Evolutionary conservation across 1,139 yeast species (phyloP), one percentile per base, ranked within the genome.

Genomic region (Saccharomycopsis hybrid): DNA sequence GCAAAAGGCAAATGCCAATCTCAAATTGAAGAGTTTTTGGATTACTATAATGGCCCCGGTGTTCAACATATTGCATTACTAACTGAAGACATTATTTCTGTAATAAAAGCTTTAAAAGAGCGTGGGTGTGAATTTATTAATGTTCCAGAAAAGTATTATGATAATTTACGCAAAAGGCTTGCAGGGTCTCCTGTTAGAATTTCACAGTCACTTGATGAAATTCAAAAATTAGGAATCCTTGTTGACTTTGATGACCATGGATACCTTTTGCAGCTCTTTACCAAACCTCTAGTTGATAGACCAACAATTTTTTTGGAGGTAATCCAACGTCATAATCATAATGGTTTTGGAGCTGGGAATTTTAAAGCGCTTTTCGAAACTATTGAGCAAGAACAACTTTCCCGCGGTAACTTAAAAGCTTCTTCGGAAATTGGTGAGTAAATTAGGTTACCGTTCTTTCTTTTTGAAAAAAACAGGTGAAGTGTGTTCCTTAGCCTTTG

Each of bases 331-430:
- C 73, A 74, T 59, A 84, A 85, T 59, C 90, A 85, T 62, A 75
- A 82, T 55, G 96, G 96, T 1, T 87, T 87, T 66, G 96, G 95
- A 0, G 88, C 87, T 48, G 95, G 95, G 0, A 87, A 89, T 50
- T 87, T 87, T 68, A 83, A 79, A 62, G 85, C 92, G 0, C 68
- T 87, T 47, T 86, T 85, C 60, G 90, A 85, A 61, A 78, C 86
- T 3, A 80, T 87, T 53, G 96, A 85, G 62, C 69, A 66, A 53
- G 86, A 74, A 54, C 86, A 81, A 59, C 67, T 63, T 56, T 59
- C 65, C 44, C 66, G 84, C 48, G 83, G 83, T 2, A 78, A 80
- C 38, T n/a, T n/a, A n/a, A n/a, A n/a, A n/a, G n/a, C n/a, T n/a
- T n/a, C n/a, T n/a, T n/a, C n/a, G n/a, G n/a, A n/a, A n/a, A n/a